Evolutionary conservation across 495 filamentous ascomycete species (phyloP), one percentile per base, ranked within the genome.

Genomic region (Penicillium herquei): DNA sequence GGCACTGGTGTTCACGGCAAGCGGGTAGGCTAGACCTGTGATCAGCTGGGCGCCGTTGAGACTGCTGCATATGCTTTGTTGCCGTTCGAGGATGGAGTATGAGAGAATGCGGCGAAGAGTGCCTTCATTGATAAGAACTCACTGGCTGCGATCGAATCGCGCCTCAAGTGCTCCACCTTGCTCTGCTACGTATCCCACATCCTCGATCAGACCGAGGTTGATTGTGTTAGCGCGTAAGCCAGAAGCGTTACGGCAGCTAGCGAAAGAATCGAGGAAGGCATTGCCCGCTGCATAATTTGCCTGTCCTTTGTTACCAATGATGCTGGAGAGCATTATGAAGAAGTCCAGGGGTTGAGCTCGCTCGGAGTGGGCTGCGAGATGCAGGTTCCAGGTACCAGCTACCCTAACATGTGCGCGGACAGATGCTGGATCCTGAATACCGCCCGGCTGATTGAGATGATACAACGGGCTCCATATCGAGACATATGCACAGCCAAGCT

Each of bases 321-420:
- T 53, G 8, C 68, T 70, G 39, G 73, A 65, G 35, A 81, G 55
- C 35, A 77, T 46, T 52, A 59, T 32, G 67, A 82, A 82, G 66
- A 82, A 83, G 59, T 80, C 78, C 7, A 79, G 65, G 33, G 55
- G 10, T 43, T n/a, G 45, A n/a, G 1, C 63, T 54, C 3, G 46
- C 17, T 0, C 35, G 8, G 8, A 39, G n/a, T 18, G 26, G 26
- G 84, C 70, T 3, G 71, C 65, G 37, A 79, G 67, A 64, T 87
- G 82, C 37, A 87, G 76, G 64, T 86, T 78, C 72, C 69, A 76
- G 0, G 77, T 72, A 3, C 79, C 80, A 1, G 69, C 37, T 3
- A 76, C 67, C 59, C 81, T 82, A 31, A 6, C 35, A 39, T 39
- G 35, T n/a, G 35, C 35, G 35, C 35, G 35, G 6, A 6, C 35